Conservation (phyloP, 192 early-diverging fungal genomes). For the Martensiomyces pterosporus region DNA sequence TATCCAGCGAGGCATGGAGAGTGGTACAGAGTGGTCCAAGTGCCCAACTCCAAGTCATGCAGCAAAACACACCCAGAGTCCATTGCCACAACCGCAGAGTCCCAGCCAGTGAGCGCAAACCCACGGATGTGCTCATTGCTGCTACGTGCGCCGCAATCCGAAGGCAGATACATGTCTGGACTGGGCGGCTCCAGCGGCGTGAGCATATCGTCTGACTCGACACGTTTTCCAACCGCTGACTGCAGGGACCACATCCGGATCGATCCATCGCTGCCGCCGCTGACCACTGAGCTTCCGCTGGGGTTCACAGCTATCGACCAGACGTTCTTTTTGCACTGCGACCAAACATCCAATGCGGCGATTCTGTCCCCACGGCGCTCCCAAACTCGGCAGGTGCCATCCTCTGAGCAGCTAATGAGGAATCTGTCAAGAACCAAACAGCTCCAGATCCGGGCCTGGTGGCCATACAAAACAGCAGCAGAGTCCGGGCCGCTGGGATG, state of each 20-base stretch:
- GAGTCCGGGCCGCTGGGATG: background rate
- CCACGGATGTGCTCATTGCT: constrained; percentile 46
- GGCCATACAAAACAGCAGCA: constrained; percentile 58
- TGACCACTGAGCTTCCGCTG: constrained; percentile 52
- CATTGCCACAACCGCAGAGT: constrained; percentile 33
- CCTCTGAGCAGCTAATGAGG: constrained; percentile 70
- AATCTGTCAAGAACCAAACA: constrained; percentile 56
- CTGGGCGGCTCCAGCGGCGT: constrained; percentile 8
- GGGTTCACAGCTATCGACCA: constrained; percentile 73
- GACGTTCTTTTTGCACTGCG: constrained; percentile 70
- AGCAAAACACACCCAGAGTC: constrained; percentile 45
- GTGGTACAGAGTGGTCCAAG: background rate
- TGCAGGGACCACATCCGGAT: constrained; percentile 67
- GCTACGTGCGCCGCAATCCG: background rate
- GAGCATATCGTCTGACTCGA: constrained; percentile 33
- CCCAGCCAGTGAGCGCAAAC: constrained; percentile 40
- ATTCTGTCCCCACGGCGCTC: background rate
- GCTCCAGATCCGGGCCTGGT: constrained; percentile 77
- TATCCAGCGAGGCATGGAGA: constrained; percentile 15
- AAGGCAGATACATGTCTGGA: constrained; percentile 12
- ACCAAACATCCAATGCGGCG: constrained; percentile 6
- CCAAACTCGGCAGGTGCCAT: constrained; percentile 81
- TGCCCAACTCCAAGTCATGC: background rate
- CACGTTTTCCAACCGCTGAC: background rate
- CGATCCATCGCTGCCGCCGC: constrained; percentile 79